Base-by-base conservation (phyloP, 1,139 yeast species). In the Zygoascus sp. region DNA sequence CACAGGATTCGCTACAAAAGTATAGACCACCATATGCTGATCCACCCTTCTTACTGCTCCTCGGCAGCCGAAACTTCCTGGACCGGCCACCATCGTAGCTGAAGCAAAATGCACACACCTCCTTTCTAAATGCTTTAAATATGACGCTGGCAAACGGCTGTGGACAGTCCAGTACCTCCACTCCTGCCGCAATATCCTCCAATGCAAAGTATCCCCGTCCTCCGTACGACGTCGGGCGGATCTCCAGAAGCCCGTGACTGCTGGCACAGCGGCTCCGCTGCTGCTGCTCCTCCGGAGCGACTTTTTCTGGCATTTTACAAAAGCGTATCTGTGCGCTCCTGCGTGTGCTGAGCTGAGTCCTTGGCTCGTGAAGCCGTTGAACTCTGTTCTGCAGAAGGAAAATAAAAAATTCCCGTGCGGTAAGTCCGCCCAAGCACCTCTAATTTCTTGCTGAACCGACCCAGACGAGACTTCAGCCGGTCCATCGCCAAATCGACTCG, bases 151-250 rank as follows among this genome's bases (percentile, higher is more conserved):
- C 73, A 43, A 78, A 59, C 1, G 81, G 79, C 5, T 62, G 49
- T 1, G 61, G 54, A 39, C 77, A 71, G 8, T 53, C 55, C 42
- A 77, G 66, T 1, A 83, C 63, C 1, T 60, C 58, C 0, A 79
- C 72, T 7, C 70, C 76, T 17, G 61, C 56, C 4, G 73, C 66
- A 13, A 81, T 74, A 7, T 59, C 53, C 1, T 45, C 40, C 2
- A 55, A 56, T 13, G 86, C 76, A 60, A 79, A 81, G 53, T 84
- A 81, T 1, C 88, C 87, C 50, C 88, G 69, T 10, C 90, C 86
- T 6, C 85, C 69, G 50, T 63, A 61, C 16, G 53, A 30, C 2
- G 67, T 63, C 5, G 47, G 48, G 21, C 57, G 52, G 21, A 62
- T 49, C 19, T 53, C 51, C 32, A 55, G 45, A 11, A 38, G 19